Evolutionary conservation across 2,329 filamentous ascomycete species (phyloP), one percentile per base, ranked within the genome.

Genomic region (Scedosporium dehoogii): DNA sequence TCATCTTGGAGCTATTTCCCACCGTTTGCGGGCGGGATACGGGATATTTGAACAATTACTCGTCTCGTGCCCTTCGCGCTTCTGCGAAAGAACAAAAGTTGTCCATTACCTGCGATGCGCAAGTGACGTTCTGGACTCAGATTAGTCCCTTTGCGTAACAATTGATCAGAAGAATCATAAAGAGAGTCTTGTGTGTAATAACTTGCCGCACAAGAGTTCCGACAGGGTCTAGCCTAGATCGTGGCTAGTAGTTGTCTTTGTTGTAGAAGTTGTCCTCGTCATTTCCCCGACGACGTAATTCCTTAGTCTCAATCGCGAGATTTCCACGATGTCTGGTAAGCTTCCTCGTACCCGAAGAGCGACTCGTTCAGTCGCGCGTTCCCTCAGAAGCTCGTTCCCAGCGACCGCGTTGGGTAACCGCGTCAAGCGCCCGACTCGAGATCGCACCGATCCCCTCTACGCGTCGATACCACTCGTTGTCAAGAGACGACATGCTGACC

Each of bases 401-500:
- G 16, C 44, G 44, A n/a, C 44, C n/a, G 18, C 18, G n/a, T 18
- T 48, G 44, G n/a, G 18, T 21, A 48, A n/a, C n/a, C n/a, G 14
- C 18, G 44, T 48, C 18, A 21, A 48, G 44, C 44, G 44, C n/a
- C 44, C 44, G 18, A n/a, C 44, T n/a, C 44, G 33, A 38, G 33
- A 38, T 38, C 12, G 9, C 51, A 6, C 51, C 55, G 33, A 27
- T 33, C 27, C 55, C 55, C 55, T 23, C 14, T 16, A 14, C 18
- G 23, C 51, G 12, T 55, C 51, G 51, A 55, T 6, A 55, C 18
- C 12, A 27, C 16, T 38, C 23, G 27, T 38, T 12, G 27, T n/a
- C 33, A n/a, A 58, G 25, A 18, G 16, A 58, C 55, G 14, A 38
- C 62, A 55, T 59, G 58, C 64, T 65, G 60, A 65, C 60, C 29